Base-by-base conservation (phyloP, 2,329 filamentous ascomycete species). In the Blastomyces emzantsi region DNA sequence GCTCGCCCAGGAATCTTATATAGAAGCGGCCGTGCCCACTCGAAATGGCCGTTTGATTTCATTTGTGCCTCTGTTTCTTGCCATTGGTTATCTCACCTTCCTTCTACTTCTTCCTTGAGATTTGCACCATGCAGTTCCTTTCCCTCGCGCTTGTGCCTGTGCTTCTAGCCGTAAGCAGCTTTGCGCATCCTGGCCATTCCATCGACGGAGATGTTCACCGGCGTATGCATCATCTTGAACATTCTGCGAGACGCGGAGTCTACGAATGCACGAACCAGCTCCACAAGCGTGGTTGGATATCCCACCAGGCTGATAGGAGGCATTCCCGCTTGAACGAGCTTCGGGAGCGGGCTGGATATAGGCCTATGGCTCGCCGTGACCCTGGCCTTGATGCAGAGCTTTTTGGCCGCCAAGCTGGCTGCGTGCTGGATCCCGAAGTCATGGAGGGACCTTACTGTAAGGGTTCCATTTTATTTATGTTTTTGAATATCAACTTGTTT, bases 391-490 rank as follows among this genome's bases (percentile, higher is more conserved):
- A 58, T 58, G 22, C 25, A 28, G 56, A 58, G 39, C 13, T 58
- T 36, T 68, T 68, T 58, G 51, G 62, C 13, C 65, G 67, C 52
- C 65, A 67, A 70, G 15, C 73, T 70, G 28, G 76, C 19, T 82
- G 80, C 65, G 68, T 81, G n/a, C 71, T 82, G 41, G 77, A 75
- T 28, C 80, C 80, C 1, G 79, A 82, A 68, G 76, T 77, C 22
- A 81, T 76, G 2, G 73, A 81, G 67, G 80, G 80, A 17, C 59
- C 57, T 7, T 61, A 64, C 59, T 64, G 57, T 62, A 49, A 45
- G 62, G 49, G 19, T 7, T 25, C 9, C 41, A 45, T 45, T 45
- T 45, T 45, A 45, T 45, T 30, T 2, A 30, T 30, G 1, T 41
- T n/a, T 45, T 25, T 9, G 9, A 39, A 9, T 45, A 45, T 45